phyloP scores from a whole-genome alignment of 139 green algal genomes.

The Yamagishiella unicocca region DNA sequence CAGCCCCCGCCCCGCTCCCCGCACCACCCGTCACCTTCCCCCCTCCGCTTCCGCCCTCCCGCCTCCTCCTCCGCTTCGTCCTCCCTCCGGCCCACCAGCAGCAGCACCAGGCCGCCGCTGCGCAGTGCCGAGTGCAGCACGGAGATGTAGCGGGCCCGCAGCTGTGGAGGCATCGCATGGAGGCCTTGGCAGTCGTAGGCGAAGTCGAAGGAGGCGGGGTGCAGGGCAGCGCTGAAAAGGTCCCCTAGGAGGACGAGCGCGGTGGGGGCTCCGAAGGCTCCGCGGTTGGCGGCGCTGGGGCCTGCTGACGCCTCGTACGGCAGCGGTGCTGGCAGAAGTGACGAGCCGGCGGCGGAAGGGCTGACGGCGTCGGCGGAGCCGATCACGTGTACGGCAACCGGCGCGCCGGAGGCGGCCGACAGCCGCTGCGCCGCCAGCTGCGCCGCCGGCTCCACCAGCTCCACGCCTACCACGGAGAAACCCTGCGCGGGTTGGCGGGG shows the following conservation, averaged over 20 bases:
- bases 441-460: slow-evolving; percentile 10
- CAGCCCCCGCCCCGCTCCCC: too few species aligned
- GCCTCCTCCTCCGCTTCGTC: background rate
- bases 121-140: background rate
- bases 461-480: slow-evolving; percentile 10
- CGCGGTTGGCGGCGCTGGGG: too few species aligned
- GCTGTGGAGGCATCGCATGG: slow-evolving; percentile 12
- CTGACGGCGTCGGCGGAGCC: too few species aligned
- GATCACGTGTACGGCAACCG: background rate
- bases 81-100: slow-evolving; percentile 17
- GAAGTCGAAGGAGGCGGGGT: background rate
- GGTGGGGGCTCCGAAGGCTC: too few species aligned
- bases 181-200: slow-evolving; percentile 32
- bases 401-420: background rate
- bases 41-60: too few species aligned
- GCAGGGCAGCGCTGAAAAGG: background rate
- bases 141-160: background rate
- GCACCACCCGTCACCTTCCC: too few species aligned
- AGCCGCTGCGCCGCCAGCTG: background rate
- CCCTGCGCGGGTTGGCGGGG: background rate
- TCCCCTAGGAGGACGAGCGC: background rate
- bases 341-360: too few species aligned
- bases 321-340: too few species aligned
- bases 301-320: too few species aligned
- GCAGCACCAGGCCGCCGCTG: background rate